These are phyloP conservation scores for Colletotrichum sp. DNA, from an alignment of 2,329 filamentous ascomycete species.

Conservation along the genomic window DNA sequence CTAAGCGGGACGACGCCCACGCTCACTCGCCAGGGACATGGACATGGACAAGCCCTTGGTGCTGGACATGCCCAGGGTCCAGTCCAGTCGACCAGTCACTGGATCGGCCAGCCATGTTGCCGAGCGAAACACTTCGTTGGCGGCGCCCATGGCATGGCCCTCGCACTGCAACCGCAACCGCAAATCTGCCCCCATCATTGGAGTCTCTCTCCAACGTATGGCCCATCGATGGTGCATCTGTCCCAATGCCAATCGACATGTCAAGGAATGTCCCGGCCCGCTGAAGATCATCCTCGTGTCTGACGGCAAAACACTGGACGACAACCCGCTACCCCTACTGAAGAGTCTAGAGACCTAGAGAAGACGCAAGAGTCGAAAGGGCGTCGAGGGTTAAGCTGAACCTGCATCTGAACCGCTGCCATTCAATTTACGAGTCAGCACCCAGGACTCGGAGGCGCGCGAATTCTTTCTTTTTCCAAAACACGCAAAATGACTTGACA, in stretches of 20 bases:
- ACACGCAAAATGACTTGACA: background rate
- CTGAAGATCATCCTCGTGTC: conserved; percentile 16
- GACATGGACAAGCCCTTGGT: background rate
- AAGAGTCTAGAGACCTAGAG: background rate
- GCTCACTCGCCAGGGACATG: background rate
- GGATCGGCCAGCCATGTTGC: background rate
- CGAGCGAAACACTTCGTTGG: background rate
- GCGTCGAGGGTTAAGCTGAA: background rate
- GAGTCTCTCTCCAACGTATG: background rate
- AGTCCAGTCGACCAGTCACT: background rate
- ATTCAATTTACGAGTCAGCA: conserved; percentile 2
- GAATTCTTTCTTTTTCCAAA: background rate
- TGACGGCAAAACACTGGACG: conserved; percentile 8
- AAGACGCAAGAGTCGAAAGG: background rate
- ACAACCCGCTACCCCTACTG: background rate
- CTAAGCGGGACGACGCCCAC: background rate
- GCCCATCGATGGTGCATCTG: background rate
- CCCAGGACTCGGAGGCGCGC: background rate
- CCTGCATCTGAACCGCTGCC: background rate
- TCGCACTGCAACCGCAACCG: background rate
- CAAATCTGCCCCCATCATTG: background rate
- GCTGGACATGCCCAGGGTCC: background rate
- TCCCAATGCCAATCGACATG: background rate
- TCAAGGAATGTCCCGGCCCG: conserved; percentile 14
- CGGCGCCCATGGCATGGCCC: background rate